Conservation (phyloP, 768 basidiomycete species). For the Filobasidium wieringae region DNA sequence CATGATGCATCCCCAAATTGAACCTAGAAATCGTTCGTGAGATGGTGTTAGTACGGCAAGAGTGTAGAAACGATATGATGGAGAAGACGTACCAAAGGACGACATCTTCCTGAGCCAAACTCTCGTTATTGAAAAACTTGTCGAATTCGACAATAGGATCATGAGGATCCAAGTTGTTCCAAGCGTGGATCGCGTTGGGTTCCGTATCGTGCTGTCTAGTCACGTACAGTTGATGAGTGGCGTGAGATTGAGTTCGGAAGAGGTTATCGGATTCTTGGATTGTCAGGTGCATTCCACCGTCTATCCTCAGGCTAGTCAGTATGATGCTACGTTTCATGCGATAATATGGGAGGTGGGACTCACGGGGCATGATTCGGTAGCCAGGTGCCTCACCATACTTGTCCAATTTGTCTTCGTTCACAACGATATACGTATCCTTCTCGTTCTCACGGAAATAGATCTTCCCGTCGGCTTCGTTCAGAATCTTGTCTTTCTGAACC, state of each 20-base stretch:
- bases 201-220: slow-evolving; percentile 32
- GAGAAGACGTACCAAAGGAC: slow-evolving; percentile 29
- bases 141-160: slow-evolving; percentile 33
- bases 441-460: slow-evolving; percentile 28
- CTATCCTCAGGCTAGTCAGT: slow-evolving; percentile 5
- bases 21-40: neutral
- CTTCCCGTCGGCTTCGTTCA: slow-evolving; percentile 44
- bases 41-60: neutral
- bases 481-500: slow-evolving; percentile 38
- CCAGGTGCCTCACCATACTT: slow-evolving; percentile 34
- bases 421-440: slow-evolving; percentile 25
- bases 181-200: neutral
- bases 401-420: slow-evolving; percentile 35
- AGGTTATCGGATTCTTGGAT: slow-evolving; percentile 32
- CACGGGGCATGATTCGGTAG: slow-evolving; percentile 32
- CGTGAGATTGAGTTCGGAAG: slow-evolving; percentile 22
- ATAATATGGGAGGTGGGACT: neutral
- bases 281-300: slow-evolving; percentile 23
- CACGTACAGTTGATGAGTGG: slow-evolving; percentile 27
- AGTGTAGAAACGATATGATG: slow-evolving; percentile 29
- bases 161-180: slow-evolving; percentile 23
- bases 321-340: neutral
- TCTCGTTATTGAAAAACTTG: slow-evolving; percentile 35
- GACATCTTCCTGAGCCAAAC: slow-evolving; percentile 34
- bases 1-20: neutral